These are phyloP conservation scores for Leishmania gerbilli DNA, from an alignment of 208 protist genomes.

Conservation along the genomic window DNA sequence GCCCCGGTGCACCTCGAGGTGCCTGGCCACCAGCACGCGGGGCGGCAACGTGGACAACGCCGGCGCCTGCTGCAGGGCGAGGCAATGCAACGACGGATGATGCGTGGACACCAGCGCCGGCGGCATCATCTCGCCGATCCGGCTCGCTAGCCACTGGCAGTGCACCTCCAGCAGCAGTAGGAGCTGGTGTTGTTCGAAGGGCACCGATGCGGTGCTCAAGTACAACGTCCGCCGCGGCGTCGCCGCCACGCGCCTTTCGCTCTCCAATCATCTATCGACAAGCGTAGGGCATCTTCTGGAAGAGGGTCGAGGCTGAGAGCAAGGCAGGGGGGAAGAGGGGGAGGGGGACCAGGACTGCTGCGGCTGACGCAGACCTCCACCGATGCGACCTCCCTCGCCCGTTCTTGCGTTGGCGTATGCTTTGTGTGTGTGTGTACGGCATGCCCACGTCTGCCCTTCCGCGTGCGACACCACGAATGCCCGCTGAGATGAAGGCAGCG, in stretches of 20 bases:
- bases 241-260: not conserved
- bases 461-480: not conserved
- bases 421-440: not conserved
- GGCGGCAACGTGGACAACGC: not conserved
- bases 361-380: not conserved
- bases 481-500: not conserved
- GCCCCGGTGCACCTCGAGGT: no score
- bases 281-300: not conserved
- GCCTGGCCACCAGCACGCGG: not conserved
- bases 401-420: not conserved
- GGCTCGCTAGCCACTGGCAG: not conserved
- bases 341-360: not conserved
- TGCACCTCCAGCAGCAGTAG: not conserved
- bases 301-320: not conserved
- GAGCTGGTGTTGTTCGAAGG: no score
- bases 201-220: constrained; percentile 1
- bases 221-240: not conserved
- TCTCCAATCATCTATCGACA: constrained; percentile 23
- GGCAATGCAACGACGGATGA: not conserved
- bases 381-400: not conserved
- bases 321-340: not conserved
- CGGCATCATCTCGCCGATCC: not conserved
- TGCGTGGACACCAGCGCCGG: not conserved
- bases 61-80: not conserved
- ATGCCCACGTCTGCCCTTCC: not conserved